A percentile compares a stretch with the other conserved stretches of the same genome.
Conservation (phyloP, 1,284 basidiomycete species). For the Tylopilus sp. region DNA sequence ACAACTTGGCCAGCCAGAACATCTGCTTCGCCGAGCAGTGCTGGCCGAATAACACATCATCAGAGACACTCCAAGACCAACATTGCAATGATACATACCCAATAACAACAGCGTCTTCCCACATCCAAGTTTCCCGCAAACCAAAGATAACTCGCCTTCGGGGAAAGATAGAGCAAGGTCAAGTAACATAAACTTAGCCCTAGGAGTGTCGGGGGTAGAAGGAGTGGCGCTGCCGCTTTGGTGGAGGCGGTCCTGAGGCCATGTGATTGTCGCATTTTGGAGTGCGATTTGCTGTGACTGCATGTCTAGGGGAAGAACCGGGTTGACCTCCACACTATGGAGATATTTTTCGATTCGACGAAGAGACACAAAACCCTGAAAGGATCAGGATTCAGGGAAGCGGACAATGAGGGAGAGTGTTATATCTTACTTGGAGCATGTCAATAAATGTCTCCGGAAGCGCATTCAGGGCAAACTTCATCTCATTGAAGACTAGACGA, state of each 20-base stretch:
- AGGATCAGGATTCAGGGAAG: not conserved
- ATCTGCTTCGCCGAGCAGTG: slow-evolving; percentile 90
- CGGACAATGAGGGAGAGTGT: not conserved
- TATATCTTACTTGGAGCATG: slow-evolving; percentile 61
- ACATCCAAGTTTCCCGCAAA: slow-evolving; percentile 80
- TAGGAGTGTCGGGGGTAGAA: slow-evolving; percentile 68
- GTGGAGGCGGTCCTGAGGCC: slow-evolving; percentile 72
- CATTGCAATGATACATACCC: slow-evolving; percentile 37
- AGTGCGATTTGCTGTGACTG: slow-evolving; percentile 64
- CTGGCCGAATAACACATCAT: slow-evolving; percentile 35
- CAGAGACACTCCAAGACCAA: not conserved
- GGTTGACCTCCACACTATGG: slow-evolving; percentile 62
- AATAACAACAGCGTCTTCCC: slow-evolving; percentile 82
- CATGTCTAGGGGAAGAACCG: slow-evolving; percentile 54
- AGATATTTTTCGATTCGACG: slow-evolving; percentile 91
- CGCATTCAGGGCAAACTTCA: slow-evolving; percentile 80
- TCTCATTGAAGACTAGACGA: slow-evolving; percentile 74
- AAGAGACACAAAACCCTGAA: slow-evolving; percentile 78
- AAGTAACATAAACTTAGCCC: slow-evolving; percentile 75
- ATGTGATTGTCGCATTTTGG: slow-evolving; percentile 82
- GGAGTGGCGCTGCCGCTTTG: slow-evolving; percentile 44
- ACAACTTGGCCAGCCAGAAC: slow-evolving; percentile 74
- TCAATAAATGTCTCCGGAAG: slow-evolving; percentile 90
- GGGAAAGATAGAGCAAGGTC: slow-evolving; percentile 82
- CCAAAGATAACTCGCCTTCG: slow-evolving; percentile 67